Base-by-base conservation (phyloP, 2,329 filamentous ascomycete genomes). In the Aspergillus felis region DNA sequence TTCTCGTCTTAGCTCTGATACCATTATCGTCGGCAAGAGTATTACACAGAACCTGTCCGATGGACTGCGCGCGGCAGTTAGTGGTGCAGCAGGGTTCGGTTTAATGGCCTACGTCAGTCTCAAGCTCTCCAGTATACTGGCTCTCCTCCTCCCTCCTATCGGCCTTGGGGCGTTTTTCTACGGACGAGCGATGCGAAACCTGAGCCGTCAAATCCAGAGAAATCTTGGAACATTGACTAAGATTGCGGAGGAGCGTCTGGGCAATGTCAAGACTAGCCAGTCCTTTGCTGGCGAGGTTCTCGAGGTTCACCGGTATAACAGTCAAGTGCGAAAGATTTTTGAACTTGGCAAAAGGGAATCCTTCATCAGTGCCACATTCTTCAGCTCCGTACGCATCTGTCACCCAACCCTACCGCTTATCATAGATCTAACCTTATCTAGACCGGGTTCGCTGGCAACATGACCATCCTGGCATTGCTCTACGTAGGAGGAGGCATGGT, bases 31-130 rank as follows among this genome's bases (percentile, higher is more conserved):
- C 55, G 94, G 93, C 71, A 99, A 99, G 77, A 96, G 92, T 68
- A 96, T 99, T 63, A 99, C 94, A 0, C 93, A 97, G 71, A 99
- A 99, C 71, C 79, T 99, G 51, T 97, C 93, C 5, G 94, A 99
- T 75, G 94, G 94, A n/a, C 82, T 99, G 53, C 85, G 94, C 59
- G 89, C 94, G 17, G 78, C 94, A 32, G 93, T 99, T 60, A 96
- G 92, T 64, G 94, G 94, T 64, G 86, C 84, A 32, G 93, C 93
- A 58, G 95, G 94, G 2, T 90, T 99, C 67, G 85, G 85, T 51
- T 87, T 96, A 74, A 99, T 99, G 94, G 85, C 90, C n/a, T 97
- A 91, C 82, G 90, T 96, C 59, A 96, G 91, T 71, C 83, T 95
- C 55, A 89, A 96, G 74, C 82, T 99, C 55, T 96, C 93, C 1